A percentile compares a stretch with the other conserved stretches of the same genome.
These are phyloP conservation scores for Penicillium fuscoglaucum DNA, from an alignment of 2,329 filamentous ascomycete genomes.

Conservation along the genomic window DNA sequence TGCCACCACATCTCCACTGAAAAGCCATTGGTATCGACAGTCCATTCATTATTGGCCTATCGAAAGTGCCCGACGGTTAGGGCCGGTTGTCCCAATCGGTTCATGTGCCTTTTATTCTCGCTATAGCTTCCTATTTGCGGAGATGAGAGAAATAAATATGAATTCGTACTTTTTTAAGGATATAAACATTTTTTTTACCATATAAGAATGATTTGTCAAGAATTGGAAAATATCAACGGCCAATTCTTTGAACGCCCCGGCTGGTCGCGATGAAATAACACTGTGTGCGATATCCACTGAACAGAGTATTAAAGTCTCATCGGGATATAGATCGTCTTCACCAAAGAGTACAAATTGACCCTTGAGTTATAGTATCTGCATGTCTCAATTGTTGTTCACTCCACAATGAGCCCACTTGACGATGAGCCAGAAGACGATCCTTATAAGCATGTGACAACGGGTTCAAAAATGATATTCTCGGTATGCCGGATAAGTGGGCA, in stretches of 20 bases:
- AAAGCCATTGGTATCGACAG: not conserved
- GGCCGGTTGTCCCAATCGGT: conserved; percentile 6
- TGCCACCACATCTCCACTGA: not conserved
- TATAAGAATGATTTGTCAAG: not conserved
- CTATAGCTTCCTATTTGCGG: not conserved
- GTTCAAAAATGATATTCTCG: not conserved
- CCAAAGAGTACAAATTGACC: not conserved
- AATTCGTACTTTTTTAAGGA: not conserved
- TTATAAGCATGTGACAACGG: not conserved
- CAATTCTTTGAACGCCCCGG: not conserved
- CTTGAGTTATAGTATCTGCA: not conserved
- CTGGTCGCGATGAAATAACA: not conserved
- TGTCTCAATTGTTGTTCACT: not conserved
- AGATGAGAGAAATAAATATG: not conserved
- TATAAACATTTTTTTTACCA: not conserved
- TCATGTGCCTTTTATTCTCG: not conserved
- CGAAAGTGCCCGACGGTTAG: conserved; percentile 10
- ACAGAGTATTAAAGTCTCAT: not conserved
- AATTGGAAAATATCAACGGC: not conserved
- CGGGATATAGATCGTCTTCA: not conserved
- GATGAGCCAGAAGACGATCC: not conserved
- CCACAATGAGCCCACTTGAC: not conserved
- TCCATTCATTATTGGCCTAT: not conserved
- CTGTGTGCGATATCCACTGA: too few relatives aligned
- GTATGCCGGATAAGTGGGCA: conserved; percentile 1